These are phyloP conservation scores for Clavispora carvajalis DNA, from an alignment of 805 yeast genomes.

Conservation along the genomic window DNA sequence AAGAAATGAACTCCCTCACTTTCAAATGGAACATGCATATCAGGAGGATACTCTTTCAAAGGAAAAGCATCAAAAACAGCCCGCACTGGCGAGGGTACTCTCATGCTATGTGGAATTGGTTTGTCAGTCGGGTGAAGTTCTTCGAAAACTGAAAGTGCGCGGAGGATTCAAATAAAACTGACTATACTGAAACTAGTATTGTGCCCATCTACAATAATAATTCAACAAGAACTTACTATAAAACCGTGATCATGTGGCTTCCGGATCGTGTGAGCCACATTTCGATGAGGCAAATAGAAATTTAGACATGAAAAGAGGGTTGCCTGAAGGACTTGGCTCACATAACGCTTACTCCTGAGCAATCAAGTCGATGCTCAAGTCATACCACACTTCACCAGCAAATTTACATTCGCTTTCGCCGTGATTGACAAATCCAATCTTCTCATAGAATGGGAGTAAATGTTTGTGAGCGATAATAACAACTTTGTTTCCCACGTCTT, in stretches of 20 bases:
- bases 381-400: constrained; percentile 61
- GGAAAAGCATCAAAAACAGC: constrained; percentile 51
- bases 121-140: neutral
- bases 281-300: neutral
- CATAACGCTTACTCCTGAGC: constrained; percentile 33
- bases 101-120: constrained; percentile 7
- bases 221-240: neutral
- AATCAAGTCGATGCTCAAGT: constrained; percentile 44
- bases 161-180: too few relatives aligned
- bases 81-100: constrained; percentile 40
- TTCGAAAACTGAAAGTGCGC: neutral
- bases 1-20: constrained; percentile 4
- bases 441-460: constrained; percentile 71
- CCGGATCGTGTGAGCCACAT: neutral
- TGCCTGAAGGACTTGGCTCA: neutral
- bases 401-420: constrained; percentile 59
- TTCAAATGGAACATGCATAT: too few relatives aligned
- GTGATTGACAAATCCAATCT: constrained; percentile 68
- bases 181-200: too few relatives aligned
- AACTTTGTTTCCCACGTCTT: constrained; percentile 76
- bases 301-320: neutral
- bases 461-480: constrained; percentile 67
- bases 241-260: neutral
- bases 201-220: too few relatives aligned
- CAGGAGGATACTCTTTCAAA: constrained; percentile 35